These are phyloP conservation scores for Cadophora sp. DNA, from an alignment of 2,329 filamentous ascomycete genomes.

Conservation along the genomic window DNA sequence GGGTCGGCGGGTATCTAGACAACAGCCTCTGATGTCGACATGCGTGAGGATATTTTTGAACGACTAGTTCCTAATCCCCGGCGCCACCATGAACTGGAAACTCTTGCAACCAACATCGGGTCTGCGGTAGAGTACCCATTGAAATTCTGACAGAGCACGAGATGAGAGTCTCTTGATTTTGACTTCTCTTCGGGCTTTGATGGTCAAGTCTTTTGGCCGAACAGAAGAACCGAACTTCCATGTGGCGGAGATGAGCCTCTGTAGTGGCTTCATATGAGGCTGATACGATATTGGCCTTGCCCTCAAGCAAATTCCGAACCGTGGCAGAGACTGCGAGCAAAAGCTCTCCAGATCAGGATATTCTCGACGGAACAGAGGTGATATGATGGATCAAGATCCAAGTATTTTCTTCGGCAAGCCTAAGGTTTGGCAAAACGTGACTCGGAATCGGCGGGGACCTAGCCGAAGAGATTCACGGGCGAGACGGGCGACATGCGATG, in stretches of 20 bases:
- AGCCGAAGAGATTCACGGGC: neutral
- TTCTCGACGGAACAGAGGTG: neutral
- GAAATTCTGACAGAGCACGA: neutral
- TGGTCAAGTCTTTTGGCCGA: neutral
- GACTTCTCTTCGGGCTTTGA: neutral
- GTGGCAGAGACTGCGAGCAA: neutral
- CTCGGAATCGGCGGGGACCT: neutral
- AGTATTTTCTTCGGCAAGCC: neutral
- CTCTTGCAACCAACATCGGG: neutral
- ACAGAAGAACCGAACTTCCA: no score
- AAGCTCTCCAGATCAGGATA: neutral
- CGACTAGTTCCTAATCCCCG: neutral
- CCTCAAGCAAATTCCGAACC: no score
- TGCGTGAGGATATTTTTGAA: neutral
- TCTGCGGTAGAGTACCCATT: neutral
- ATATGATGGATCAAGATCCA: neutral
- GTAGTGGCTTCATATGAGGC: neutral
- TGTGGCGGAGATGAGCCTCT: neutral
- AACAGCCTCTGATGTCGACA: neutral
- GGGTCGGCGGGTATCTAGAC: neutral
- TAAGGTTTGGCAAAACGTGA: neutral
- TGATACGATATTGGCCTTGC: neutral
- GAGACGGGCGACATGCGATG: neutral
- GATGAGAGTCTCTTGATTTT: constrained; percentile 8
- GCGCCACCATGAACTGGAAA: neutral